Percentiles rank a stretch among this genome's conserved stretches.
These are phyloP conservation scores for Fusarium sp. DNA, from an alignment of 2,329 filamentous ascomycete genomes.

Conservation along the genomic window DNA sequence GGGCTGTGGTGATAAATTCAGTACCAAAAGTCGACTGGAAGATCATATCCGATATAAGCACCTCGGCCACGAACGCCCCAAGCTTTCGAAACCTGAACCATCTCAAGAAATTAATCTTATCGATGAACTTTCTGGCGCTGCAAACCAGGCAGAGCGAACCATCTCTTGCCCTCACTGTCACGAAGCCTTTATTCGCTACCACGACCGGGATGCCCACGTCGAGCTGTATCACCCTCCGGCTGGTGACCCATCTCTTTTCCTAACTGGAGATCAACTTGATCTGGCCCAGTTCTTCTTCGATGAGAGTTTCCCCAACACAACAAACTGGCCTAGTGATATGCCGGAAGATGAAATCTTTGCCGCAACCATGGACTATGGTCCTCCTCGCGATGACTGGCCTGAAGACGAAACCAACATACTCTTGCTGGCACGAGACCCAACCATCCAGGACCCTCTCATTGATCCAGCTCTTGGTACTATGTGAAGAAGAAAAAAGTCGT, in stretches of 20 bases:
- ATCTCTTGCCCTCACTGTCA: slow-evolving; percentile 61
- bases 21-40: slow-evolving; percentile 81
- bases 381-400: slow-evolving; percentile 57
- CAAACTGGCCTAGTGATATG: slow-evolving; percentile 43
- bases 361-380: slow-evolving; percentile 50
- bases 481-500: slow-evolving; percentile 2
- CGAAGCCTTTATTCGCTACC: slow-evolving; percentile 62
- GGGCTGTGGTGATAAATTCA: slow-evolving; percentile 81
- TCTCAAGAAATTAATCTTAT: slow-evolving; percentile 50
- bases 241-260: slow-evolving; percentile 41
- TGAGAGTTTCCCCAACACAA: slow-evolving; percentile 23
- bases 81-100: slow-evolving; percentile 41
- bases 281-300: slow-evolving; percentile 40
- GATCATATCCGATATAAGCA: slow-evolving; percentile 89
- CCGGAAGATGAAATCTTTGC: slow-evolving; percentile 53
- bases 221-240: slow-evolving; percentile 47
- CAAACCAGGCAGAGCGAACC: slow-evolving; percentile 57
- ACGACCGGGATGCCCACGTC: slow-evolving; percentile 63
- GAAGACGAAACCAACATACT: slow-evolving; percentile 60
- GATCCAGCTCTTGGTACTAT: slow-evolving; percentile 50
- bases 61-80: slow-evolving; percentile 68
- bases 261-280: slow-evolving; percentile 40
- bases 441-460: slow-evolving; percentile 45
- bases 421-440: slow-evolving; percentile 51
- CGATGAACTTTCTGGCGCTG: slow-evolving; percentile 58